These are phyloP conservation scores for Jatropha curcas DNA, from an alignment of 345 rosid genomes.

Conservation along the genomic window DNA sequence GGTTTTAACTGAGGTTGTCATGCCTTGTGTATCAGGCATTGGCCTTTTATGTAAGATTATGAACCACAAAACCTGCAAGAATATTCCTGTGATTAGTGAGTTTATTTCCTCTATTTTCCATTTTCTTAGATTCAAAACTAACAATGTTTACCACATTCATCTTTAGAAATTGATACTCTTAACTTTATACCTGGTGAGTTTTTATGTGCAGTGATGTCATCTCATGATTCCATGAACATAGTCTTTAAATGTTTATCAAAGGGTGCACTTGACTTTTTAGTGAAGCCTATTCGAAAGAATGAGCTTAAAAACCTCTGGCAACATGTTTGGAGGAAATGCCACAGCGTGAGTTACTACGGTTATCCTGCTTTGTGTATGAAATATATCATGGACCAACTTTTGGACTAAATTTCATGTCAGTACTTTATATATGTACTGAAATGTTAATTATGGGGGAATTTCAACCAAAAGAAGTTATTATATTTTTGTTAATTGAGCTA, in stretches of 20 bases:
- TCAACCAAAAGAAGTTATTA: conserved; percentile 2
- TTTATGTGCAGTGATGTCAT: conserved; percentile 34
- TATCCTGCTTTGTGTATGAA: conserved; percentile 20
- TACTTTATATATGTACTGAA: conserved; percentile 10
- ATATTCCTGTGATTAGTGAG: conserved; percentile 49
- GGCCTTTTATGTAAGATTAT: conserved; percentile 58
- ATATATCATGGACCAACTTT: conserved; percentile 22
- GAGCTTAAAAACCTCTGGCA: conserved; percentile 35
- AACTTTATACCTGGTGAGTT: conserved; percentile 13
- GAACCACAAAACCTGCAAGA: conserved; percentile 54
- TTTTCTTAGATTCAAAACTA: not conserved
- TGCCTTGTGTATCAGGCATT: conserved; percentile 57
- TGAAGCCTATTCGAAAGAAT: conserved; percentile 35
- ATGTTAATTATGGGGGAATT: conserved; percentile 6
- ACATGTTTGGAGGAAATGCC: conserved; percentile 34
- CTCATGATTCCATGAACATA: conserved; percentile 27
- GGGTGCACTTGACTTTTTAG: conserved; percentile 33
- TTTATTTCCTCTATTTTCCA: not conserved
- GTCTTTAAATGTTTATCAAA: conserved; percentile 30
- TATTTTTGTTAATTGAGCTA: conserved; percentile 2
- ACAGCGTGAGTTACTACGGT: conserved; percentile 22
- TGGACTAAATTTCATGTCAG: conserved; percentile 23
- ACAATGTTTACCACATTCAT: not conserved
- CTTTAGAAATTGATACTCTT: conserved; percentile 3
- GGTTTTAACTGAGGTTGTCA: conserved; percentile 56